A percentile compares a stretch with the other conserved stretches of the same genome.
Evolutionary conservation across 2,329 filamentous ascomycete species (phyloP).

Genomic region (Colletotrichum cuscutae): DNA sequence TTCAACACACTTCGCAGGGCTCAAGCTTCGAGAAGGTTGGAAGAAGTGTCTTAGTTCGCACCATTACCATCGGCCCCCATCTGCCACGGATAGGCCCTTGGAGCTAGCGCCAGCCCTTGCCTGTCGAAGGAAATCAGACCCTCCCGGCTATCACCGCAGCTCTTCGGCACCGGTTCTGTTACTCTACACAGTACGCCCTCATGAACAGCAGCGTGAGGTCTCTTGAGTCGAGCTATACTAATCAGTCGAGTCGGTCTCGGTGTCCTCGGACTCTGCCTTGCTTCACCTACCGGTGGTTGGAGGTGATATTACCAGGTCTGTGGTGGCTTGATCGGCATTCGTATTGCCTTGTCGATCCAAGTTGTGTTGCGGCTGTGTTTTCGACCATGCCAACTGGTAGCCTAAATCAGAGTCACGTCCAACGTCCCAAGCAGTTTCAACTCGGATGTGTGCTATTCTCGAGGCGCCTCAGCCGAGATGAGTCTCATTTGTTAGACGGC

Average conservation of each 20-base stretch:
- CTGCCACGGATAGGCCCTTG: background rate
- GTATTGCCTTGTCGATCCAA: background rate
- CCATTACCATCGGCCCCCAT: background rate
- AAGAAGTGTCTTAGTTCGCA: slow-evolving; percentile 25
- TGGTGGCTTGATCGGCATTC: background rate
- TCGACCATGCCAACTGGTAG: background rate
- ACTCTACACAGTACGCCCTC: too few relatives aligned
- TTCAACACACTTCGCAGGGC: slow-evolving; percentile 19
- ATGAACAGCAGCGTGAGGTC: background rate
- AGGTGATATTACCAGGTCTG: background rate
- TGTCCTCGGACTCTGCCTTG: background rate
- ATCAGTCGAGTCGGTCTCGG: background rate
- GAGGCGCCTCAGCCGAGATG: background rate
- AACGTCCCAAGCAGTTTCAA: background rate
- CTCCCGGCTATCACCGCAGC: background rate
- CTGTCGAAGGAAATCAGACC: background rate
- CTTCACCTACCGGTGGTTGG: background rate
- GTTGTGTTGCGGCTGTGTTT: slow-evolving; percentile 3
- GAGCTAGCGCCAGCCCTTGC: background rate
- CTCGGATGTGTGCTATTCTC: background rate
- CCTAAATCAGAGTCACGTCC: background rate
- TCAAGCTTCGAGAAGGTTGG: slow-evolving; percentile 30
- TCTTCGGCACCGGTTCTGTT: background rate
- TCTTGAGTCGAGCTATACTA: background rate
- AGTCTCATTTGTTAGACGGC: background rate